Evolutionary conservation across 139 green algal species (phyloP).

Genomic region (Limnomonas spitsbergensis): DNA sequence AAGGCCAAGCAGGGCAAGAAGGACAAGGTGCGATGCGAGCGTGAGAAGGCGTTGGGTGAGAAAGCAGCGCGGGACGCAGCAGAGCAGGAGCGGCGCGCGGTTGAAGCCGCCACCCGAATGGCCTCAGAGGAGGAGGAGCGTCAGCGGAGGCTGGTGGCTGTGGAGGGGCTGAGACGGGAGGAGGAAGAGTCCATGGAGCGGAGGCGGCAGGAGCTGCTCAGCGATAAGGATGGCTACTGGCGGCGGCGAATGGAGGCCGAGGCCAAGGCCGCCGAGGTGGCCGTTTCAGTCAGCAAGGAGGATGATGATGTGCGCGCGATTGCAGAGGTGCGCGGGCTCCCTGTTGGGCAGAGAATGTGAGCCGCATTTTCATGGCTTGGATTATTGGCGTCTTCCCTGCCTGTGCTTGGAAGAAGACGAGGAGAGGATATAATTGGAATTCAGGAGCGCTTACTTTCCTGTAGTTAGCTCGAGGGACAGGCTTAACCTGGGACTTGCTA

Average conservation of each 20-base stretch:
- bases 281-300: background rate
- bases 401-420: too few species aligned
- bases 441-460: too few species aligned
- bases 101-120: background rate
- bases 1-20: slow-evolving; percentile 53
- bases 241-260: slow-evolving; percentile 63
- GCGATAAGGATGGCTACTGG: slow-evolving; percentile 76
- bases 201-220: slow-evolving; percentile 68
- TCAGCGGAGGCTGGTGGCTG: slow-evolving; percentile 34
- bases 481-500: too few species aligned
- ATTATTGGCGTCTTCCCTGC: too few species aligned
- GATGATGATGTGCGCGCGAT: background rate
- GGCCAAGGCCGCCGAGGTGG: slow-evolving; percentile 24
- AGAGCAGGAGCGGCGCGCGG: slow-evolving; percentile 10
- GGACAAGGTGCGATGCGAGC: slow-evolving; percentile 40
- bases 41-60: slow-evolving; percentile 40
- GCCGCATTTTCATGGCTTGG: too few species aligned
- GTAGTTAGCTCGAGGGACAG: too few species aligned
- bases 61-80: background rate
- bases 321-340: too few species aligned
- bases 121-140: slow-evolving; percentile 5
- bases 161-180: slow-evolving; percentile 41
- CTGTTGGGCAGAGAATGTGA: too few species aligned
- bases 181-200: slow-evolving; percentile 69
- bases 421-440: too few species aligned